These are phyloP conservation scores for Pleurotus ostreatus DNA, from an alignment of 768 basidiomycete genomes.

Conservation along the genomic window DNA sequence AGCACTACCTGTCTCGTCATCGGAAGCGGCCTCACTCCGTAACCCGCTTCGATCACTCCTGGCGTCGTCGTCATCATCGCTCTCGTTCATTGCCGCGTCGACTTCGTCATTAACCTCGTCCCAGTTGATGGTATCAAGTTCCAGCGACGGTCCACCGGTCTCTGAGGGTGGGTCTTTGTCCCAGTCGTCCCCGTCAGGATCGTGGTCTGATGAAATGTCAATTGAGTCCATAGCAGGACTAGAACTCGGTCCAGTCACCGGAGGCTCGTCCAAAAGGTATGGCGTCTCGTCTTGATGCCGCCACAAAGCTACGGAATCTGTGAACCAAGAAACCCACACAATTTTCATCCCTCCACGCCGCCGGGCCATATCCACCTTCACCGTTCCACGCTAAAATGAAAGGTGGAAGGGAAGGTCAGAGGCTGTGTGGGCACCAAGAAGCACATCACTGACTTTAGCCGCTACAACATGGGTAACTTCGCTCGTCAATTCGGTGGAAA, in stretches of 20 bases:
- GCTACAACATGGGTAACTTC: conserved; percentile 89
- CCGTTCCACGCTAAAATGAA: conserved; percentile 68
- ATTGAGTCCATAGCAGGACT: conserved; percentile 34
- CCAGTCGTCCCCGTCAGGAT: conserved; percentile 68
- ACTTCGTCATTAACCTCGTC: conserved; percentile 83
- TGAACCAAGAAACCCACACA: conserved; percentile 89
- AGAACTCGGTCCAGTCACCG: conserved; percentile 29
- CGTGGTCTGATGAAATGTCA: conserved; percentile 61
- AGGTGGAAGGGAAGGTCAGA: background rate
- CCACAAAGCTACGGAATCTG: conserved; percentile 89
- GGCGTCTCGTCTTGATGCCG: conserved; percentile 69
- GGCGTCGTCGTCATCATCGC: conserved; percentile 51
- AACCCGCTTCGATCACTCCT: conserved; percentile 37
- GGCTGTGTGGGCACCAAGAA: background rate
- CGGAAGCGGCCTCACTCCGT: conserved; percentile 39
- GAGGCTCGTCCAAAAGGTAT: conserved; percentile 68
- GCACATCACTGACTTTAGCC: conserved; percentile 56
- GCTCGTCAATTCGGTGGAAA: conserved; percentile 61
- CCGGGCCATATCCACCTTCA: conserved; percentile 84
- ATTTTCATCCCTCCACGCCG: conserved; percentile 75
- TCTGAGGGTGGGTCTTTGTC: conserved; percentile 32
- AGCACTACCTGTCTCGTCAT: conserved; percentile 46
- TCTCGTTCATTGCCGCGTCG: conserved; percentile 82
- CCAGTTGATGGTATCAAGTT: conserved; percentile 71
- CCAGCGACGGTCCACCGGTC: conserved; percentile 24